Base-by-base conservation (phyloP, 1,284 basidiomycete genomes). In the Apiotrichum siamense region DNA sequence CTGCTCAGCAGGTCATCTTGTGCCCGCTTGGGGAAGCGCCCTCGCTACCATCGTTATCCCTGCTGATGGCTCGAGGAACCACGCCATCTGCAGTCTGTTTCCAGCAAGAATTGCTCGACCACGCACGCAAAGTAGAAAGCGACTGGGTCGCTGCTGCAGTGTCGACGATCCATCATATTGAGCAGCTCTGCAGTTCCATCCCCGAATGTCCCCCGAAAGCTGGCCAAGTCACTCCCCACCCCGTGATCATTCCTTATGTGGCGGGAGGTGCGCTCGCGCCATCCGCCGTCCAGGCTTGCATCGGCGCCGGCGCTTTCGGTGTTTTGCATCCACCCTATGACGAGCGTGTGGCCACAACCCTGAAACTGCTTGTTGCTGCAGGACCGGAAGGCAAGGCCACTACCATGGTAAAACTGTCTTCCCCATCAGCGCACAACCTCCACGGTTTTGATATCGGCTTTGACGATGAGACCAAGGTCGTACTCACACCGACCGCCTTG, bases 81-180 rank as follows among this genome's bases (percentile, higher is more conserved):
- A 73, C 73, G 0, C 69, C 73, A 0, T 63, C 68, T 1, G 73
- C 73, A 4, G 72, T 75, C 10, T 73, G 70, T 46, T 75, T 72
- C 55, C 73, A 75, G 51, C 70, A 75, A 45, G 73, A 73, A 48
- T 26, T 73, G 7, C 53, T 75, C 9, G 69, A 73, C 15, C 58
- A 69, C 9, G 73, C 70, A 0, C 59, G 60, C 31, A 54, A 65
- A 31, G 60, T 65, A 1, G 73, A 73, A 49, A 65, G 70, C 9
- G 66, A 69, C 39, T 75, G 72, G 70, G 52, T 75, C 2, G 61
- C 65, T 4, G 54, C 57, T 3, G 70, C 69, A 1, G 32, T 69
- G 12, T 55, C 62, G 9, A 65, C 64, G 44, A 68, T 73, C 18
- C 50, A 49, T 21, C 40, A 54, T 3, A 59, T 69, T 10, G 40